Evolutionary conservation across 805 yeast genomes (phyloP), one percentile per base, ranked within the genome.

Genomic region (Saccharomycopsis guyanensis): DNA sequence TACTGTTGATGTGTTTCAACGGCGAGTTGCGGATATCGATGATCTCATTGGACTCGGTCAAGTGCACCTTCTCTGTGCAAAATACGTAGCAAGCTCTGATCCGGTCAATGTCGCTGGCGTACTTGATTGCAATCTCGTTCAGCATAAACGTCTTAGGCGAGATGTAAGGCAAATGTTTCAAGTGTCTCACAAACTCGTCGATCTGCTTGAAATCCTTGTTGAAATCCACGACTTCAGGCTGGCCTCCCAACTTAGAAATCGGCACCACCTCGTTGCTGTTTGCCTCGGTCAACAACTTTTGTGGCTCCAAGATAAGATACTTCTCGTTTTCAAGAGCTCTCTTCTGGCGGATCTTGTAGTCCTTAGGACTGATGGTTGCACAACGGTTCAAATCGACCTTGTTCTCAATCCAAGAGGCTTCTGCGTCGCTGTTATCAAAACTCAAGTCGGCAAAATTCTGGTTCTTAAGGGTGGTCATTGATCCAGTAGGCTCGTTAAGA

Each of bases 381-480:
- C 88, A 78, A 55, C 97, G 72, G 59, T 82, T 76, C 44, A 88
- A 62, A 54, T 80, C 89, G 40, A 76, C 65, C 40, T 73, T 70
- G 13, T 70, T 68, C 20, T 73, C 76, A 18, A 77, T 66, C 82
- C 83, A 76, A 31, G 62, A 50, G 29, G 68, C 63, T 38, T 66
- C 64, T 50, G 68, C 57, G 61, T 71, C 64, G 63, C 63, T 23
- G 60, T 59, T 19, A 62, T 63, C 76, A 66, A 63, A 56, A 18
- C 47, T 50, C 35, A 46, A 53, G 42, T 57, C 56, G 2, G 51
- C 51, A 24, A 54, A 47, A 18, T 43, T 42, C 20, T 38, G 38
- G 27, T 53, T 53, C 15, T 53, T 53, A 31, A 60, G 42, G 2
- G 56, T 56, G 15, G 62, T 16, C 23, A 25, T 32, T 5, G 27